A percentile compares a stretch with the other conserved stretches of the same genome.
These are phyloP conservation scores for Aspergillus saccharolyticus DNA, from an alignment of 495 filamentous ascomycete genomes.

Conservation along the genomic window DNA sequence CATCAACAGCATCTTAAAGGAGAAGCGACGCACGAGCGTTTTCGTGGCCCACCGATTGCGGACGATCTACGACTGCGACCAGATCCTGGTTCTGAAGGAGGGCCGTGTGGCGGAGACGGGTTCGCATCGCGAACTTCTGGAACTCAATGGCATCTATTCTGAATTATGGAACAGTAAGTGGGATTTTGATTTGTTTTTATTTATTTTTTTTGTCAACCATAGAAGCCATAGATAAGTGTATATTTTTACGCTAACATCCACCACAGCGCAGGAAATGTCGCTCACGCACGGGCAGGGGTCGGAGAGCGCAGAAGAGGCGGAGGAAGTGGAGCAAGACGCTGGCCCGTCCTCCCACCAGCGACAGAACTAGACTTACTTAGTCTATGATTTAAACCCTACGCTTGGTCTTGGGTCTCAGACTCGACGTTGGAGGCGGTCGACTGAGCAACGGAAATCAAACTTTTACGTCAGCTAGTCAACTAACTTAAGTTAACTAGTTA, in stretches of 20 bases:
- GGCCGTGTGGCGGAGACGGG: conserved; percentile 81
- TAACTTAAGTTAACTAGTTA: no score
- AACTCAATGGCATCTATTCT: conserved; percentile 74
- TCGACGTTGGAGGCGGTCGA: background rate
- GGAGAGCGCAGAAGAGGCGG: conserved; percentile 23
- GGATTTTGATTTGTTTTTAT: background rate
- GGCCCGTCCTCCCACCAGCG: conserved; percentile 14
- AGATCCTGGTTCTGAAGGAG: conserved; percentile 85
- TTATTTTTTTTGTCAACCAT: background rate
- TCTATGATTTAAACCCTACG: background rate
- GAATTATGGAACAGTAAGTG: conserved; percentile 83
- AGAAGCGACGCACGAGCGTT: conserved; percentile 83
- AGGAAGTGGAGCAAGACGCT: conserved; percentile 13
- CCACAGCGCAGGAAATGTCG: conserved; percentile 44
- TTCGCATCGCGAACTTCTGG: conserved; percentile 78
- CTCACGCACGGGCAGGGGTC: conserved; percentile 31
- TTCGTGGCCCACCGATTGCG: conserved; percentile 90
- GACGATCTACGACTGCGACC: conserved; percentile 90
- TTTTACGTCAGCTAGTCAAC: no score
- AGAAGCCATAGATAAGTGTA: background rate
- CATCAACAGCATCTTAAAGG: conserved; percentile 88
- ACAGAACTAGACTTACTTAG: conserved; percentile 7
- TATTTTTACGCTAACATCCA: conserved; percentile 11
- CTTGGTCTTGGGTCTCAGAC: background rate
- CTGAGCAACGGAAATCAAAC: no score